phyloP scores from a whole-genome alignment of 2,329 filamentous ascomycete species.

The Aspergillus pseudotamarii region DNA sequence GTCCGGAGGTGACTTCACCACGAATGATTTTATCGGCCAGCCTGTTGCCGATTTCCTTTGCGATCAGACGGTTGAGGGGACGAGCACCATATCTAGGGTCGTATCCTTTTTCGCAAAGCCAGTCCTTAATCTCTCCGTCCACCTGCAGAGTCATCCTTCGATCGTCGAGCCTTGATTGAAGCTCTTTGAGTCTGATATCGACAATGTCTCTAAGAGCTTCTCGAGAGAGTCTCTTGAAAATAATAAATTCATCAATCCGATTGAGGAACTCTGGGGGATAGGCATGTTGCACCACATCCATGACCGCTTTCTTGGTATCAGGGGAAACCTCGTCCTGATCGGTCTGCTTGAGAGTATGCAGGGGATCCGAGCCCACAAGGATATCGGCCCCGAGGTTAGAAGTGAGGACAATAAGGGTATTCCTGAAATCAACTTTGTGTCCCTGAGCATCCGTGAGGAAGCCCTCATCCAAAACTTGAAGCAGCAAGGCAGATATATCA shows the following conservation, averaged over 20 bases:
- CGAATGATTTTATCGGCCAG: conserved; percentile 91
- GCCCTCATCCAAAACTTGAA: conserved; percentile 94
- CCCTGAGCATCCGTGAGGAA: conserved; percentile 95
- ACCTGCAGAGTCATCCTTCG: conserved; percentile 78
- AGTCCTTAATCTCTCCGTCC: conserved; percentile 71
- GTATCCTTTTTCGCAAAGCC: conserved; percentile 88
- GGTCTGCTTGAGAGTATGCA: conserved; percentile 65
- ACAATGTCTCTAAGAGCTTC: conserved; percentile 86
- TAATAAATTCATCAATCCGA: conserved; percentile 92
- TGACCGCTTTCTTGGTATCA: conserved; percentile 75
- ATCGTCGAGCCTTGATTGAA: conserved; percentile 81
- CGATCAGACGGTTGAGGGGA: conserved; percentile 86
- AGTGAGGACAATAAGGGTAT: conserved; percentile 94
- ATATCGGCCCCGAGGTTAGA: conserved; percentile 94
- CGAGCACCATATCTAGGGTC: conserved; percentile 89
- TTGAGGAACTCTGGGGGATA: conserved; percentile 96
- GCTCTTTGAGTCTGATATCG: conserved; percentile 83
- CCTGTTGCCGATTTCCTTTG: conserved; percentile 84
- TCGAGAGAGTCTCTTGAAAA: conserved; percentile 84
- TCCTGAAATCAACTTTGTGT: conserved; percentile 94
- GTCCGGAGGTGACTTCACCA: conserved; percentile 75
- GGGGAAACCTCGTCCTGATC: conserved; percentile 70
- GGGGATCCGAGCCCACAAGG: conserved; percentile 73
- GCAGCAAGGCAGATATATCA: conserved; percentile 86
- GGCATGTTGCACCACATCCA: conserved; percentile 76